Evolutionary conservation across 2,329 filamentous ascomycete species (phyloP).

Genomic region (Cladosporium halotolerans): DNA sequence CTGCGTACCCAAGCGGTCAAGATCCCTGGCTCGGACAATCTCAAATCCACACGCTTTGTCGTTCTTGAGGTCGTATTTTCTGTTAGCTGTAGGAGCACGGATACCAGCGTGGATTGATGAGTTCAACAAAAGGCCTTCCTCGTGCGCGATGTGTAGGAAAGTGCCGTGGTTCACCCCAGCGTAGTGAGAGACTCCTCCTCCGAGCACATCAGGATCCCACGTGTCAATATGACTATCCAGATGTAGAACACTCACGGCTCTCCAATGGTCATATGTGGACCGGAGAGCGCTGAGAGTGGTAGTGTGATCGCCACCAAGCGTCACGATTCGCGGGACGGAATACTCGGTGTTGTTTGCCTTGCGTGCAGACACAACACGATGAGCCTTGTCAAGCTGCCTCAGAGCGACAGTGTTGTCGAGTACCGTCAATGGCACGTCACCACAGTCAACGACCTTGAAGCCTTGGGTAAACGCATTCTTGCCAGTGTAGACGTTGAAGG

Average conservation of each 20-base stretch:
- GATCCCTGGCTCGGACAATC: conserved; percentile 50
- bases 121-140: conserved; percentile 54
- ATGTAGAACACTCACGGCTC: conserved; percentile 51
- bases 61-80: conserved; percentile 48
- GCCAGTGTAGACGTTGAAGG: conserved; percentile 47
- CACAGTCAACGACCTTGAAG: conserved; percentile 50
- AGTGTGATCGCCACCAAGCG: conserved; percentile 51
- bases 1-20: conserved; percentile 44
- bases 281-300: conserved; percentile 49
- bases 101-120: conserved; percentile 58
- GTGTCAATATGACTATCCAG: conserved; percentile 52
- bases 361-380: conserved; percentile 45
- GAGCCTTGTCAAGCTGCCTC: conserved; percentile 47
- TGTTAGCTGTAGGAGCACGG: conserved; percentile 46
- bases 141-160: conserved; percentile 56
- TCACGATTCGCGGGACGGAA: conserved; percentile 45
- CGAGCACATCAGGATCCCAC: conserved; percentile 50
- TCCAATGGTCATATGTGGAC: conserved; percentile 47
- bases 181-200: conserved; percentile 55
- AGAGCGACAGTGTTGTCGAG: conserved; percentile 49
- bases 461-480: conserved; percentile 34
- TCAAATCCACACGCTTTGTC: conserved; percentile 55
- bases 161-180: conserved; percentile 57
- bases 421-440: conserved; percentile 45
- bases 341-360: conserved; percentile 39